These are phyloP conservation scores for Phaffomyces thermotolerans DNA, from an alignment of 805 yeast genomes.

Conservation along the genomic window DNA sequence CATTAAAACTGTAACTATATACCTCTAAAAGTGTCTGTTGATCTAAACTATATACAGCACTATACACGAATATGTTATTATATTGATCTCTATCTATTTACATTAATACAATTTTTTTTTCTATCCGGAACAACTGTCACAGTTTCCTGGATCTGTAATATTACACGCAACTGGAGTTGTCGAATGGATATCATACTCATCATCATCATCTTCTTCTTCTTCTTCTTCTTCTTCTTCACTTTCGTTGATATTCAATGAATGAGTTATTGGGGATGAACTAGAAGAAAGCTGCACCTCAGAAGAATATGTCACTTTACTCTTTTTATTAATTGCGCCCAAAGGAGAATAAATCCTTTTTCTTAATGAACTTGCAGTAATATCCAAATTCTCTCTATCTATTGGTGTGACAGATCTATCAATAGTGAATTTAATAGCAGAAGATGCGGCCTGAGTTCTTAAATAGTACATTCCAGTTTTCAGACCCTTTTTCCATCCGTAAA, in stretches of 20 bases:
- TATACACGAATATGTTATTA: background rate
- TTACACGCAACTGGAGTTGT: slow-evolving; percentile 15
- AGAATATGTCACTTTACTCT: background rate
- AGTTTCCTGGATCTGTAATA: slow-evolving; percentile 19
- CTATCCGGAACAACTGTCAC: slow-evolving; percentile 34
- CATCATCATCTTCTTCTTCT: no score
- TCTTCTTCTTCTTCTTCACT: no score
- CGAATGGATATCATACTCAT: slow-evolving; percentile 11
- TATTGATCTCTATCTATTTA: background rate
- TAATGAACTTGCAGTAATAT: background rate
- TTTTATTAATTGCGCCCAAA: background rate
- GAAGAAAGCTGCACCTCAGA: background rate
- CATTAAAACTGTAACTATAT: background rate
- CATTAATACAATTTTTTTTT: background rate
- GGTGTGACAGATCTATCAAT: slow-evolving; percentile 44
- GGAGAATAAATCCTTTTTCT: slow-evolving; percentile 1
- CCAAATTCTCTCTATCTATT: background rate
- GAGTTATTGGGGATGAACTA: background rate
- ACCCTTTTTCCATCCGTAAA: slow-evolving; percentile 98
- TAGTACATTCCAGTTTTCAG: slow-evolving; percentile 98
- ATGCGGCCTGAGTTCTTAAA: slow-evolving; percentile 94
- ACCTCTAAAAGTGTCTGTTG: no score
- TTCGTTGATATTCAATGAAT: background rate
- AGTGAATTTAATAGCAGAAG: slow-evolving; percentile 93
- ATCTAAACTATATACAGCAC: background rate